Evolutionary conservation across 2,329 filamentous ascomycete genomes (phyloP).

Genomic region (Fusarium siculi): DNA sequence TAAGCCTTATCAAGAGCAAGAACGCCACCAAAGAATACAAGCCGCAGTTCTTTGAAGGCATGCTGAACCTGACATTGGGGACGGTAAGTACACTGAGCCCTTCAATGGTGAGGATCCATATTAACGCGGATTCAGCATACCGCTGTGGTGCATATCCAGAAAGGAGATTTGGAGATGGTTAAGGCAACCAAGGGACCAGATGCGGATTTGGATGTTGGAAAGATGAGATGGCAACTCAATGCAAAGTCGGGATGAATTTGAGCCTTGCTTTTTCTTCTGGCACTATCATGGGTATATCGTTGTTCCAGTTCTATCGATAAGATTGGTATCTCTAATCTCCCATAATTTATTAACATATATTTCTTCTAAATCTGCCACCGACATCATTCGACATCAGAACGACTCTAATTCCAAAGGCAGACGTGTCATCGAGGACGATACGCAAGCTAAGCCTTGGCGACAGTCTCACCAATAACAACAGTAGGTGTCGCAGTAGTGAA

Average conservation of each 20-base stretch:
- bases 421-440: fast-evolving
- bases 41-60: constrained; percentile 13
- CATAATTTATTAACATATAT: background rate
- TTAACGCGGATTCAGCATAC: background rate
- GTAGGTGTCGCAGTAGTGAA: constrained; percentile 2
- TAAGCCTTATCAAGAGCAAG: background rate
- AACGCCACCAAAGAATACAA: background rate
- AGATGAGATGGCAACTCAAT: constrained; percentile 8
- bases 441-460: background rate
- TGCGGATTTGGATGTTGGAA: constrained; percentile 3
- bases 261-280: fast-evolving
- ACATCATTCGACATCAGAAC: fast-evolving
- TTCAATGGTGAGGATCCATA: fast-evolving
- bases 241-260: background rate
- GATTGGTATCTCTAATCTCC: no score
- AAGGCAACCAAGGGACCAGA: background rate
- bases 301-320: fast-evolving
- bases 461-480: background rate
- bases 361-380: fast-evolving
- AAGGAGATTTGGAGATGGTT: constrained; percentile 8
- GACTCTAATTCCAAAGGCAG: fast-evolving
- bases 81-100: background rate
- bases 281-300: fast-evolving
- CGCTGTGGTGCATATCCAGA: background rate
- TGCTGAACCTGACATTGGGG: constrained; percentile 14